Evolutionary conservation across 495 filamentous ascomycete genomes (phyloP), one percentile per base, ranked within the genome.

Genomic region (Xylaria venustula): DNA sequence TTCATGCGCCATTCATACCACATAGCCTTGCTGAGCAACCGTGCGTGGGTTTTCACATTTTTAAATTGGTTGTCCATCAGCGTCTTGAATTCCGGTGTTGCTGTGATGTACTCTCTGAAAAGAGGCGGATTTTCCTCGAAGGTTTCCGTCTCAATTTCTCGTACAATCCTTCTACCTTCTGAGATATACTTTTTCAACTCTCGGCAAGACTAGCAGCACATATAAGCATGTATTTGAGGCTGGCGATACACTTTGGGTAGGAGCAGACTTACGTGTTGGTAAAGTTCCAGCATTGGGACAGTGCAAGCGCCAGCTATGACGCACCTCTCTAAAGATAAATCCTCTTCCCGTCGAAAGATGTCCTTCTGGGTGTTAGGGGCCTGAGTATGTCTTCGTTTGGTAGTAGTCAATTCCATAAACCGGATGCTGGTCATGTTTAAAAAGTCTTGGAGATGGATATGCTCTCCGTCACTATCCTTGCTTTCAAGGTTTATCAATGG

Each of bases 1-100:
- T 91, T 91, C 85, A 90, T 92, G 32, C 95, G 90, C 95, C 95
- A 98, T 68, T 92, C 88, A 70, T 98, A 98, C 95, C 95, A 98
- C 73, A 91, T 93, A 37, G 86, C 91, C 70, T 96, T 96, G 76
- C 93, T 97, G 12, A 90, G 81, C 5, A 95, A 79, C 41, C 95
- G 79, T 2, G 95, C 90, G 70, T 97, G 87, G 0, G 91, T 95
- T 77, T 97, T 97, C 67, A 95, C 88, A 62, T 96, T 96, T 71
- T 93, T 93, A 75, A 98, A 93, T 70, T 98, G 94, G 60, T 90
- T 93, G 74, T 98, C 93, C 88, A 98, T 93, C 48, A 94, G 81
- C 1, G 84, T 71, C 65, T 88, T 89, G 62, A 96, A 81, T 50
- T 94, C 89, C n/a, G 90, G 85, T 6, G 90, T 80, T n/a, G 93